Conservation (phyloP, 2,329 filamentous ascomycete species). For the Colletotrichum paranaense region DNA sequence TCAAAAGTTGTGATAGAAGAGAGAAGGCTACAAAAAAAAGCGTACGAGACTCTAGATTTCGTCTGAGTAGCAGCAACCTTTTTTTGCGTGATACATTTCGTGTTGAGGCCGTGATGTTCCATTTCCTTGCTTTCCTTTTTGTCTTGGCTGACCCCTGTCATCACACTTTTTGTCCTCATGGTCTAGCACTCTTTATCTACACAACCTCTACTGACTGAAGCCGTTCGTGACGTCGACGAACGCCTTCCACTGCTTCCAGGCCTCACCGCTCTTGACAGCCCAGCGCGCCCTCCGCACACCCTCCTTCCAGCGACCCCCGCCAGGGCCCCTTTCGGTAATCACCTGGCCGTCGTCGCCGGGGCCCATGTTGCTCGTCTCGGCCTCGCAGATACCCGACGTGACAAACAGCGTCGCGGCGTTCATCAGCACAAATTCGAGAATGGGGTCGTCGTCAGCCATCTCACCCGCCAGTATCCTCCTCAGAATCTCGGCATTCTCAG, state of each 20-base stretch:
- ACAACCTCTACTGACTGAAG: not conserved
- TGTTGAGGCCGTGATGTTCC: slow-evolving; percentile 16
- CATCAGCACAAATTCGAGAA: slow-evolving; percentile 93
- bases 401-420: slow-evolving; percentile 93
- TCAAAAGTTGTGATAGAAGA: slow-evolving; percentile 34
- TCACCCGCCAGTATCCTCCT: slow-evolving; percentile 80
- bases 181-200: not conserved
- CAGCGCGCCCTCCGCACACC: slow-evolving; percentile 88
- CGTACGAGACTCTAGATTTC: slow-evolving; percentile 25
- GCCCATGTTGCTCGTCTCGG: slow-evolving; percentile 83
- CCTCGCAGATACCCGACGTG: slow-evolving; percentile 86
- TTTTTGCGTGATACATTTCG: not conserved
- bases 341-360: slow-evolving; percentile 83
- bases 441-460: slow-evolving; percentile 80
- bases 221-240: slow-evolving; percentile 87
- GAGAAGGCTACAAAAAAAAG: slow-evolving; percentile 31
- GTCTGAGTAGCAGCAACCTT: not conserved
- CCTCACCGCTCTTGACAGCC: slow-evolving; percentile 87
- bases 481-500: slow-evolving; percentile 88
- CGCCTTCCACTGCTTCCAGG: slow-evolving; percentile 82
- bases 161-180: not conserved
- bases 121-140: not conserved
- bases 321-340: slow-evolving; percentile 84
- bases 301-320: slow-evolving; percentile 93
- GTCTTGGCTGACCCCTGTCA: not conserved